Evolutionary conservation across 371 early-diverging fungal species (phyloP), one percentile per base, ranked within the genome.

Genomic region (Umbelopsis sp.): DNA sequence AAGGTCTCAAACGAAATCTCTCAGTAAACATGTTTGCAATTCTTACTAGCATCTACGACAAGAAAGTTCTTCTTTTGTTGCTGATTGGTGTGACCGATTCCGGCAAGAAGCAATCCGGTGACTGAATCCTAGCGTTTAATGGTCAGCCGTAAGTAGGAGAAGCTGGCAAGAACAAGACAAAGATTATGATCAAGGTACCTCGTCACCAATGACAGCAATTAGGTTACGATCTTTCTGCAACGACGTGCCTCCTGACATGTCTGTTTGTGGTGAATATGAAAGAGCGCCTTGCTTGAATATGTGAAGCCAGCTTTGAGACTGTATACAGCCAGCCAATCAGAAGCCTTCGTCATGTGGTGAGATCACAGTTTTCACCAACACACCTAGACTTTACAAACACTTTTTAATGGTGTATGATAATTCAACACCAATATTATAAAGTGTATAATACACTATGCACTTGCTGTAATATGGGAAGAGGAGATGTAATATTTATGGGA

Each of bases 151-250:
- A 20, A 24, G 25, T 22, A 25, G 6, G 14, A 14, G 18, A 68
- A 9, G 3, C 44, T 41, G 10, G 2, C 10, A 41, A 5, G 7
- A 41, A 41, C 24, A 35, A 18, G 29, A 4, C 46, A 9, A 29
- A 29, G 9, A 62, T 22, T 14, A 9, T 4, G 16, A 44, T 22
- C 38, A 29, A 65, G 46, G 37, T 77, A 93, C 96, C 87, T 99
- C 98, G 78, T 98, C 99, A 69, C 99, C 99, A 72, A 99, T 96
- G 53, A 96, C 93, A 32, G 96, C 96, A 78, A 99, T 91, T 65
- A 97, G 91, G 44, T 90, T 89, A 64, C 99, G 88, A 72, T 94
- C 94, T 79, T 91, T 80, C 62, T 83, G 80, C 63, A 76, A 63
- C 63, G 79, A 65, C 45, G 77, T 86, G 63, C 65, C 74, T 66